These are phyloP conservation scores for Hypoxylon sp. DNA, from an alignment of 2,329 filamentous ascomycete species.

Conservation along the genomic window DNA sequence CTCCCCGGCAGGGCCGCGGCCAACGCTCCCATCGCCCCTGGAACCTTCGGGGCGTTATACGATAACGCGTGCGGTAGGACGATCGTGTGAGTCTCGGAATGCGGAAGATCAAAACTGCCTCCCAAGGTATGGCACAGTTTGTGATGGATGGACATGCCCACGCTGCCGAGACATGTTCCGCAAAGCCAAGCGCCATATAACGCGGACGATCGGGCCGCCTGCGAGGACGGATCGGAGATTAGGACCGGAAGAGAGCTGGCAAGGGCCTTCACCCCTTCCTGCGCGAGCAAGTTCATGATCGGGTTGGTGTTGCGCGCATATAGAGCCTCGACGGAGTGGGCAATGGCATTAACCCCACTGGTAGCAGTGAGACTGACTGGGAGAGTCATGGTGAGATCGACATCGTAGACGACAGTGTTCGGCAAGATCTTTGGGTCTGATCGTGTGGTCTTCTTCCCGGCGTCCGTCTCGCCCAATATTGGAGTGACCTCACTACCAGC, in stretches of 20 bases:
- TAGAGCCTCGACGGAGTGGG: slow-evolving; percentile 73
- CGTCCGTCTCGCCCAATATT: slow-evolving; percentile 70
- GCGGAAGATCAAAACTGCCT: slow-evolving; percentile 71
- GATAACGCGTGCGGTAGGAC: slow-evolving; percentile 72
- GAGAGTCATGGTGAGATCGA: slow-evolving; percentile 70
- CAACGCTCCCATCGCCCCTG: slow-evolving; percentile 63
- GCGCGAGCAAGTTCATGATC: slow-evolving; percentile 67
- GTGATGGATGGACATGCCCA: slow-evolving; percentile 74
- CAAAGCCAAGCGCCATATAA: slow-evolving; percentile 75
- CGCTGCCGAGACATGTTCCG: slow-evolving; percentile 68
- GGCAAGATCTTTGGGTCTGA: slow-evolving; percentile 70
- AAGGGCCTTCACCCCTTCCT: slow-evolving; percentile 67
- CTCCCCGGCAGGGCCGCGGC: slow-evolving; percentile 66
- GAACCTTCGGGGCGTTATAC: slow-evolving; percentile 69
- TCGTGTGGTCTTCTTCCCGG: slow-evolving; percentile 68
- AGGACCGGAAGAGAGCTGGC: slow-evolving; percentile 66
- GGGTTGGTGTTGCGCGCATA: slow-evolving; percentile 73
- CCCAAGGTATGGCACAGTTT: slow-evolving; percentile 75
- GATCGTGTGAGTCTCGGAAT: slow-evolving; percentile 74
- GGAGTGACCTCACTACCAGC: slow-evolving; percentile 74
- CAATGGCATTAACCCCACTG: slow-evolving; percentile 74
- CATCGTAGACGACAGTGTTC: slow-evolving; percentile 72
- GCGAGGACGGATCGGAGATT: slow-evolving; percentile 57
- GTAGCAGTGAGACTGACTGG: slow-evolving; percentile 64
- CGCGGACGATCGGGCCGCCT: slow-evolving; percentile 62